Evolutionary conservation across 371 early-diverging fungal species (phyloP).

Genomic region (Rhizomucor pusillus): DNA sequence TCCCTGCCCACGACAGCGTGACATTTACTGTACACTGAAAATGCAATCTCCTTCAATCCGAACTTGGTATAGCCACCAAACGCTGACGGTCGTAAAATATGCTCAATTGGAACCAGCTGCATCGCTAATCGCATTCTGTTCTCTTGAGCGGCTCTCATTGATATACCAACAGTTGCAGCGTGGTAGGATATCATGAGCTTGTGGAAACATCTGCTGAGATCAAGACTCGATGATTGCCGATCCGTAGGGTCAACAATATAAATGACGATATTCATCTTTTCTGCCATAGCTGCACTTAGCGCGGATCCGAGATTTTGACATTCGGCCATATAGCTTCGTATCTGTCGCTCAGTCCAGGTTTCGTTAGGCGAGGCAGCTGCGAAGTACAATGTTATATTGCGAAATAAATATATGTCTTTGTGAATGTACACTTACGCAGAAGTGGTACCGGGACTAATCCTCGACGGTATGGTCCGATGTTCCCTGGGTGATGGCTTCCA

Average conservation of each 20-base stretch:
- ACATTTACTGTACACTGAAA: constrained; percentile 60
- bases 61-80: constrained; percentile 56
- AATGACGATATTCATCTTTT: constrained; percentile 47
- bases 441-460: constrained; percentile 53
- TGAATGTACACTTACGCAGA: constrained; percentile 41
- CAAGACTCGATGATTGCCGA: constrained; percentile 47
- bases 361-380: constrained; percentile 16
- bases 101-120: constrained; percentile 62
- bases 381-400: no score
- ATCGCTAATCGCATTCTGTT: constrained; percentile 42
- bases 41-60: constrained; percentile 61
- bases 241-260: constrained; percentile 60
- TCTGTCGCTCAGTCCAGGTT: constrained; percentile 32
- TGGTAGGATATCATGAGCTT: constrained; percentile 38
- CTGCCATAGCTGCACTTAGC: constrained; percentile 26
- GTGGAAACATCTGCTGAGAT: constrained; percentile 55
- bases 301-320: constrained; percentile 49
- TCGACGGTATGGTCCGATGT: constrained; percentile 36
- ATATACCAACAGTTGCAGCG: constrained; percentile 12
- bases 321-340: constrained; percentile 50
- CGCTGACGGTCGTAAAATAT: constrained; percentile 47
- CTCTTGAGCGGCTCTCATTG: constrained; percentile 14
- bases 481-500: constrained; percentile 53
- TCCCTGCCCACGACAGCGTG: constrained; percentile 37
- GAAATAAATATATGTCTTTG: not conserved